phyloP scores from a whole-genome alignment of 2,329 filamentous ascomycete species.

The Corynespora cassiicola region DNA sequence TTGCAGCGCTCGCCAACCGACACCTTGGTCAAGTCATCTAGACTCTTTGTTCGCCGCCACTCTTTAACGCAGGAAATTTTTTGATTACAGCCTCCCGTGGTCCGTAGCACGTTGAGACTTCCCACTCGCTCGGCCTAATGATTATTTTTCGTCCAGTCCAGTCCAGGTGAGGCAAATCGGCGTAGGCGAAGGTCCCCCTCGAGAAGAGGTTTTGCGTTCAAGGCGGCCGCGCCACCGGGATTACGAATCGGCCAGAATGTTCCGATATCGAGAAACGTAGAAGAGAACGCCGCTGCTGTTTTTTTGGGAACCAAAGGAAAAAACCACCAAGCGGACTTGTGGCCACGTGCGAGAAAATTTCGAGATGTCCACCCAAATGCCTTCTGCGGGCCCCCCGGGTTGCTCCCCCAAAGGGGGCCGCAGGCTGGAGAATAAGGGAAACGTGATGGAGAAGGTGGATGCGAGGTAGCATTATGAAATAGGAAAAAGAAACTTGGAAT shows the following conservation, averaged over 20 bases:
- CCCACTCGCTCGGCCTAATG: too few relatives aligned
- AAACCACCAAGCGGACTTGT: not conserved
- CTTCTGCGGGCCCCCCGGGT: not conserved
- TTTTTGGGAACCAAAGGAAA: constrained; percentile 5
- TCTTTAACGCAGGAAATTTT: constrained; percentile 3
- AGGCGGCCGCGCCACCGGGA: too few relatives aligned
- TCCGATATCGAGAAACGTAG: not conserved
- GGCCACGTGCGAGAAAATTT: constrained; percentile 1
- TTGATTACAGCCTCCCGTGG: constrained; percentile 13
- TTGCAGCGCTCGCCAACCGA: constrained; percentile 9
- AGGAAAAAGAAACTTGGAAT: constrained; percentile 6
- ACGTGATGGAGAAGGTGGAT: not conserved
- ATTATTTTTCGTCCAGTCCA: not conserved
- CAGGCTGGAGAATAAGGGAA: constrained; percentile 2
- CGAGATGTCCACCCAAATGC: constrained; percentile 1
- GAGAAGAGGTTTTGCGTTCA: too few relatives aligned
- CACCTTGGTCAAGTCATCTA: constrained; percentile 6
- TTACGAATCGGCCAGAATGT: not conserved
- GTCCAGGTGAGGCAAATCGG: too few relatives aligned
- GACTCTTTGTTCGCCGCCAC: too few relatives aligned
- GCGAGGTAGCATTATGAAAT: constrained; percentile 1
- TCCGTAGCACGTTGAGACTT: too few relatives aligned
- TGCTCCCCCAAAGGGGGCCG: not conserved
- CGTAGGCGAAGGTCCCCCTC: too few relatives aligned
- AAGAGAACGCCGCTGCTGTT: not conserved